Evolutionary conservation across 2,329 filamentous ascomycete genomes (phyloP).

Genomic region (Fusarium continuum): DNA sequence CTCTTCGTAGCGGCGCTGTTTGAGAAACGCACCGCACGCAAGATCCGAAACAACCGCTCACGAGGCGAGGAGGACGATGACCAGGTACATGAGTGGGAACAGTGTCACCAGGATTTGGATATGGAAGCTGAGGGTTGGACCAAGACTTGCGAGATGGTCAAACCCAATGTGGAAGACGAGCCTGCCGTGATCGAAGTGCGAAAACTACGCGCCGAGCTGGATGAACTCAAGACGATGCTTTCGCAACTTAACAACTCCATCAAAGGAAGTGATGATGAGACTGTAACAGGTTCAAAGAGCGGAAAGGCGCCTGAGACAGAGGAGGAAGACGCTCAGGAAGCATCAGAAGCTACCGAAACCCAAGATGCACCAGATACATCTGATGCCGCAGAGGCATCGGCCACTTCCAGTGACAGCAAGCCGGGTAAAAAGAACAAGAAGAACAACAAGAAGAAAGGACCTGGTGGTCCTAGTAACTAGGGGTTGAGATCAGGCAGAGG

Average conservation of each 20-base stretch:
- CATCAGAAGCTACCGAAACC: conserved; percentile 24
- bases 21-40: conserved; percentile 71
- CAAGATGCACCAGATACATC: conserved; percentile 20
- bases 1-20: conserved; percentile 79
- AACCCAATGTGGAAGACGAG: conserved; percentile 84
- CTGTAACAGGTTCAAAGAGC: background rate
- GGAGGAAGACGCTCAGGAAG: conserved; percentile 8
- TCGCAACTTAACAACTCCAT: conserved; percentile 44
- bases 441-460: conserved; percentile 43
- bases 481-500: background rate
- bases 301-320: conserved; percentile 16
- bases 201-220: conserved; percentile 66
- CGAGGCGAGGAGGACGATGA: conserved; percentile 92
- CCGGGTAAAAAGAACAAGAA: conserved; percentile 40
- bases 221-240: conserved; percentile 63
- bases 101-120: conserved; percentile 75
- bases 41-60: conserved; percentile 76
- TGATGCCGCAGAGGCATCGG: conserved; percentile 24
- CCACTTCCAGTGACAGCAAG: conserved; percentile 29
- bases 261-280: conserved; percentile 15
- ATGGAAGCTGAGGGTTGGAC: conserved; percentile 87
- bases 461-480: conserved; percentile 27
- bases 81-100: conserved; percentile 91
- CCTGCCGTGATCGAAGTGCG: conserved; percentile 75
- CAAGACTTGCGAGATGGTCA: conserved; percentile 78